Conservation (phyloP, 2,329 filamentous ascomycete genomes). For the Phialophora macrospora region DNA sequence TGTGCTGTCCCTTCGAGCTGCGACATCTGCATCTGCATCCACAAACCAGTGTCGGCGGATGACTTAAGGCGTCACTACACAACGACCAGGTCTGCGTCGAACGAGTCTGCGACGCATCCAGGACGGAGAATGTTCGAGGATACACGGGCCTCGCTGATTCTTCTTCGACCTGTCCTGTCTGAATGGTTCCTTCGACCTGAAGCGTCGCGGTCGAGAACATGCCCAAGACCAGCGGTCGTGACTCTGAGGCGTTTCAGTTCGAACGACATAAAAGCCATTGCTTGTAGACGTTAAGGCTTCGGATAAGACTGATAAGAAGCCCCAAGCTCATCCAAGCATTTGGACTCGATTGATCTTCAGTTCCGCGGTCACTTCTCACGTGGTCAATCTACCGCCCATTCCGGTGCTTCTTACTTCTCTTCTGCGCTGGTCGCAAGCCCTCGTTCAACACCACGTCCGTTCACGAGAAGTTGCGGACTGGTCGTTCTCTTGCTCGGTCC, state of each 20-base stretch:
- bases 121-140: background rate
- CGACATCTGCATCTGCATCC: background rate
- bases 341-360: background rate
- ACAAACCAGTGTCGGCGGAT: background rate
- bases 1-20: background rate
- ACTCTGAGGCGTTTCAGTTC: too few relatives aligned
- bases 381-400: background rate
- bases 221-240: too few relatives aligned
- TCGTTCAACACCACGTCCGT: background rate
- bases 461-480: background rate
- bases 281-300: background rate
- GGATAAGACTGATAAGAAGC: background rate
- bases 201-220: too few relatives aligned
- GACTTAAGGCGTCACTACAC: background rate
- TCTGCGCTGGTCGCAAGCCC: conserved; percentile 2
- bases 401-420: background rate
- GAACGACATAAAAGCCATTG: background rate
- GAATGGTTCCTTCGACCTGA: too few relatives aligned
- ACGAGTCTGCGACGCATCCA: background rate
- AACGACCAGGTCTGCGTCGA: background rate
- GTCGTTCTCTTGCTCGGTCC: background rate
- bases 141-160: background rate
- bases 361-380: background rate
- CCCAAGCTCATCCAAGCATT: background rate
- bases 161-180: background rate